phyloP scores from a whole-genome alignment of 2,329 filamentous ascomycete genomes.

The Paecilomyces variotii region DNA sequence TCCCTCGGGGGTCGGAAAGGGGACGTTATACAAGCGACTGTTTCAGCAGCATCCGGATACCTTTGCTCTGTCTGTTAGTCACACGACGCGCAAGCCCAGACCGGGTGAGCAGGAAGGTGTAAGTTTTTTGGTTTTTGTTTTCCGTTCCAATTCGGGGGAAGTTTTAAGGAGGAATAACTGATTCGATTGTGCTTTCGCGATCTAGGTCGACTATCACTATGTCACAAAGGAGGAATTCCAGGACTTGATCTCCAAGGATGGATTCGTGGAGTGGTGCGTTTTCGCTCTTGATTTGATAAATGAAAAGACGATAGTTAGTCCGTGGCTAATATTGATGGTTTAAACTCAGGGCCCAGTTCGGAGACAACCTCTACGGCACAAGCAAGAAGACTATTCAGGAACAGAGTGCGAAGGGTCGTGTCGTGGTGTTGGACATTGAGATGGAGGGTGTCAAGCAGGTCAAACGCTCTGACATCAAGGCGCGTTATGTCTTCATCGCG shows the following conservation, averaged over 20 bases:
- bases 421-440: constrained; percentile 89
- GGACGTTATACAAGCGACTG: constrained; percentile 34
- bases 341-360: constrained; percentile 59
- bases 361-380: constrained; percentile 81
- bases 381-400: constrained; percentile 70
- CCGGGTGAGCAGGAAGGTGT: constrained; percentile 61
- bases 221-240: constrained; percentile 60
- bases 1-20: constrained; percentile 36
- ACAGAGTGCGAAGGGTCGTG: constrained; percentile 60
- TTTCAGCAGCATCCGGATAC: constrained; percentile 35
- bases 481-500: constrained; percentile 76
- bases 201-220: constrained; percentile 63
- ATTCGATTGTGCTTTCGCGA: background rate
- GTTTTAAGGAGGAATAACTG: background rate
- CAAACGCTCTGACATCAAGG: constrained; percentile 63
- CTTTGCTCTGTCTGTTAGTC: constrained; percentile 36
- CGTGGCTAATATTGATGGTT: background rate
- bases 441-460: constrained; percentile 98
- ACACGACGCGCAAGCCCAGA: constrained; percentile 75
- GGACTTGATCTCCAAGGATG: constrained; percentile 56
- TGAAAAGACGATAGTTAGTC: background rate
- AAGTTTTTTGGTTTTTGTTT: background rate
- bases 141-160: background rate
- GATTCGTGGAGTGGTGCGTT: constrained; percentile 64
- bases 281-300: background rate